phyloP scores from a whole-genome alignment of 2,329 filamentous ascomycete species.

The Orbilia brochopaga region DNA sequence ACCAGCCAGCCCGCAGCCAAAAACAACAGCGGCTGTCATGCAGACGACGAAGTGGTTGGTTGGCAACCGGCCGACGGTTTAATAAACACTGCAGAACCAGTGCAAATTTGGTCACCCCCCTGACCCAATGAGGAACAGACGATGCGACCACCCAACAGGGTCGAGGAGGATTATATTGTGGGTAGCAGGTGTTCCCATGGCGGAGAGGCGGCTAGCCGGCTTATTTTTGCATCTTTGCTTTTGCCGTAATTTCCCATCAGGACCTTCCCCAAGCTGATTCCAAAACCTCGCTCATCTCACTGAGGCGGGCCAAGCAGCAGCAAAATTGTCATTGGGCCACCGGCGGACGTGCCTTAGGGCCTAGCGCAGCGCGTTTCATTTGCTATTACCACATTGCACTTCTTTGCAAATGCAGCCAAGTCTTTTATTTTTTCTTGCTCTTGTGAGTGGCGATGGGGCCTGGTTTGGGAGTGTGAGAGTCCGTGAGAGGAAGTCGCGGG shows the following conservation, averaged over 20 bases:
- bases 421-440: neutral
- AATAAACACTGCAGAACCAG: neutral
- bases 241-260: constrained; percentile 46
- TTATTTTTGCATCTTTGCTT: constrained; percentile 20
- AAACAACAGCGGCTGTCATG: too few species aligned
- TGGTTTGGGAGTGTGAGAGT: too few species aligned
- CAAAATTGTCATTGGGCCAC: constrained; percentile 31
- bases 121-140: constrained; percentile 47
- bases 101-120: constrained; percentile 20
- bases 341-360: constrained; percentile 5
- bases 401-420: constrained; percentile 13
- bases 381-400: constrained; percentile 23
- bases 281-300: constrained; percentile 51
- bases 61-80: neutral
- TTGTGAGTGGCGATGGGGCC: neutral
- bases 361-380: constrained; percentile 3
- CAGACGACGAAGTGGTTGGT: neutral
- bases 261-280: constrained; percentile 51
- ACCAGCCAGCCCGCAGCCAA: too few species aligned
- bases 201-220: constrained; percentile 8
- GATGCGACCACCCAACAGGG: neutral
- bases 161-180: neutral
- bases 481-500: constrained; percentile 4
- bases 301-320: constrained; percentile 31
- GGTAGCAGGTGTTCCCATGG: constrained; percentile 4